These are phyloP conservation scores for Proliferodiscus dingleyae DNA, from an alignment of 2,329 filamentous ascomycete genomes.

Conservation along the genomic window DNA sequence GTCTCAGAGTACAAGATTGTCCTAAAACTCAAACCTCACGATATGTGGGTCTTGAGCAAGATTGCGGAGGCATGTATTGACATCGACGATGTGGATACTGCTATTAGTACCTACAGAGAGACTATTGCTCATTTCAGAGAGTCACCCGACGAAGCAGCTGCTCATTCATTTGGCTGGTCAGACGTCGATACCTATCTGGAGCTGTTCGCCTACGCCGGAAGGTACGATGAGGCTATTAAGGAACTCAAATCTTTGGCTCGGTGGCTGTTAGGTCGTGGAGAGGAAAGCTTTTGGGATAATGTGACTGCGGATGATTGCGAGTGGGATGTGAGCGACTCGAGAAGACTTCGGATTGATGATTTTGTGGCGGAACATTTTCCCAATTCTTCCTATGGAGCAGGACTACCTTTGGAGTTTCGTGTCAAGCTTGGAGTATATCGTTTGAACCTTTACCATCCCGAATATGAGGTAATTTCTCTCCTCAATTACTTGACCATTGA, in stretches of 20 bases:
- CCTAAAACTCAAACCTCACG: conserved; percentile 43
- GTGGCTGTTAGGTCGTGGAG: conserved; percentile 73
- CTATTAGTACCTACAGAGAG: conserved; percentile 31
- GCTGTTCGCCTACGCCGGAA: conserved; percentile 61
- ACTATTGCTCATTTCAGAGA: conserved; percentile 28
- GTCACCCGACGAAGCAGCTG: conserved; percentile 8
- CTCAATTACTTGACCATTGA: neutral
- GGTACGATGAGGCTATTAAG: conserved; percentile 60
- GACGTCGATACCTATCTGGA: conserved; percentile 84
- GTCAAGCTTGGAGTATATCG: conserved; percentile 80
- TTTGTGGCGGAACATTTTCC: conserved; percentile 54
- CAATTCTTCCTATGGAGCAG: conserved; percentile 60
- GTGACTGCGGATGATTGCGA: conserved; percentile 74
- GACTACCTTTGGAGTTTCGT: conserved; percentile 75
- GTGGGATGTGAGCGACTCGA: conserved; percentile 72
- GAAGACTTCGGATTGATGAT: conserved; percentile 57
- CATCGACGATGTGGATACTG: conserved; percentile 27
- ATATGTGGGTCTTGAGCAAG: conserved; percentile 36
- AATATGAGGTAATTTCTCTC: conserved; percentile 57
- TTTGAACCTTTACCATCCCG: conserved; percentile 57
- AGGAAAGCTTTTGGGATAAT: conserved; percentile 74
- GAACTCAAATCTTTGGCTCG: conserved; percentile 69
- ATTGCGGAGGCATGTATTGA: conserved; percentile 34
- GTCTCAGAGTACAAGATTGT: conserved; percentile 53
- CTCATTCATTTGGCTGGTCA: conserved; percentile 53